Evolutionary conservation across 2,329 filamentous ascomycete species (phyloP).

Genomic region (Arthrobotrys entomopaga): DNA sequence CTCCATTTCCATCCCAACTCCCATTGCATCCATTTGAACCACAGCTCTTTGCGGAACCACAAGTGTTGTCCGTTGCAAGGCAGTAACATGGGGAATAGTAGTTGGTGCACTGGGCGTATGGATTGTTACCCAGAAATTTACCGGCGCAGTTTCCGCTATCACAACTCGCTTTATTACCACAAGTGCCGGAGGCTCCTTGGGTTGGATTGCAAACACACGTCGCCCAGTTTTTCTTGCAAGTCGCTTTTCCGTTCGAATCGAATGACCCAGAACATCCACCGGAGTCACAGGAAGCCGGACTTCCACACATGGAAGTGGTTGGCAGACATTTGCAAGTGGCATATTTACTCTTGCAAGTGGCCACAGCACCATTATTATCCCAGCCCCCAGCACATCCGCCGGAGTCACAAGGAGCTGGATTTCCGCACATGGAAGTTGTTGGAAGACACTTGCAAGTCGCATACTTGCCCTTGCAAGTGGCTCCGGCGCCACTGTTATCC

Average conservation of each 20-base stretch:
- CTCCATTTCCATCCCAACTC: constrained; percentile 1
- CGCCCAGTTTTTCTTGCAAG: constrained; percentile 11
- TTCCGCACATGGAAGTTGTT: constrained; percentile 19
- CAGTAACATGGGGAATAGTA: constrained; percentile 17
- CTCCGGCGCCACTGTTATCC: background rate
- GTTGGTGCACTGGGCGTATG: constrained; percentile 31
- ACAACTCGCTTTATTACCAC: constrained; percentile 1
- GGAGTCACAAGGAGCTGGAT: background rate
- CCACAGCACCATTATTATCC: background rate
- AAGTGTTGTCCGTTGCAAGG: constrained; percentile 23
- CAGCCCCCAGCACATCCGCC: constrained; percentile 10
- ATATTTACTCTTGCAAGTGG: constrained; percentile 28
- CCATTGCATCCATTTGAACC: constrained; percentile 30
- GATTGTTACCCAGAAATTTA: constrained; percentile 10
- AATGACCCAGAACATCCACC: constrained; percentile 17
- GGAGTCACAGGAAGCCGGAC: background rate
- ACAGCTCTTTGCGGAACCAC: constrained; percentile 10
- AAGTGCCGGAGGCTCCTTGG: background rate
- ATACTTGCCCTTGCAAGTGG: constrained; percentile 18
- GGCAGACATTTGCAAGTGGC: constrained; percentile 23
- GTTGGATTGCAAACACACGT: constrained; percentile 23
- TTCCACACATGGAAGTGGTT: constrained; percentile 19
- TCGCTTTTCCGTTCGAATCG: constrained; percentile 12
- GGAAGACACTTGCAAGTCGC: too few relatives aligned
- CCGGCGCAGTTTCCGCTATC: constrained; percentile 14